phyloP scores from a whole-genome alignment of 495 filamentous ascomycete species.

The Neurospora sp. region DNA sequence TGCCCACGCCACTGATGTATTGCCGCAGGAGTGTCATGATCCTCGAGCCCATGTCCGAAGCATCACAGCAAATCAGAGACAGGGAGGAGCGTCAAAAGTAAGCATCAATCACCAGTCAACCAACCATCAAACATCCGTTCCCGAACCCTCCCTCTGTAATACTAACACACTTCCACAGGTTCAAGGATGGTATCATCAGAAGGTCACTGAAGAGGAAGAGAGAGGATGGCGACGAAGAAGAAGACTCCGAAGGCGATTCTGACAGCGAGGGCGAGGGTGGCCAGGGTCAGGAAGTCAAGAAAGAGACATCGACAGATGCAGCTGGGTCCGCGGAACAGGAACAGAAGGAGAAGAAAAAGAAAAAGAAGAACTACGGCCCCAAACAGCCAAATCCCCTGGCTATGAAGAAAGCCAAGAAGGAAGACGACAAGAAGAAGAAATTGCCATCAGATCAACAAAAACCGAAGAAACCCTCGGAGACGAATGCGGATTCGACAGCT shows the following conservation, averaged over 20 bases:
- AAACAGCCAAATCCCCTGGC: constrained; percentile 88
- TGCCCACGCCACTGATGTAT: constrained; percentile 51
- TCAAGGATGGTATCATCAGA: constrained; percentile 21
- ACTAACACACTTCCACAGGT: constrained; percentile 10
- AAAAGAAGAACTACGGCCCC: constrained; percentile 48
- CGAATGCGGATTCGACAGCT: constrained; percentile 9
- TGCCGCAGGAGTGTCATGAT: constrained; percentile 76
- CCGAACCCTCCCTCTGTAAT: neutral
- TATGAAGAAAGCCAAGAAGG: constrained; percentile 57
- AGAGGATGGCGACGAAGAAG: constrained; percentile 33
- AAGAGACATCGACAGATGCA: neutral
- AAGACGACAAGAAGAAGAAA: constrained; percentile 1
- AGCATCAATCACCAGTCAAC: constrained; percentile 17
- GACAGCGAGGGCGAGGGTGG: constrained; percentile 12
- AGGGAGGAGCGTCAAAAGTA: constrained; percentile 69
- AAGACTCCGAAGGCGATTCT: constrained; percentile 13
- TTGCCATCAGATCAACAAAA: constrained; percentile 2
- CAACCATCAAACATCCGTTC: neutral
- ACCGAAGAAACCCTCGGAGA: constrained; percentile 7
- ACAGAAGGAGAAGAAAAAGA: constrained; percentile 43
- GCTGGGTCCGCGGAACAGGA: constrained; percentile 14
- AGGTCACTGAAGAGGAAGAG: constrained; percentile 40
- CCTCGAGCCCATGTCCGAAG: constrained; percentile 71
- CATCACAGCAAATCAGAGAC: constrained; percentile 51
- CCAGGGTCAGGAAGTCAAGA: constrained; percentile 8